These are phyloP conservation scores for Dorcoceras hygrometricum DNA, from an alignment of 257 asterid genomes.

Conservation along the genomic window DNA sequence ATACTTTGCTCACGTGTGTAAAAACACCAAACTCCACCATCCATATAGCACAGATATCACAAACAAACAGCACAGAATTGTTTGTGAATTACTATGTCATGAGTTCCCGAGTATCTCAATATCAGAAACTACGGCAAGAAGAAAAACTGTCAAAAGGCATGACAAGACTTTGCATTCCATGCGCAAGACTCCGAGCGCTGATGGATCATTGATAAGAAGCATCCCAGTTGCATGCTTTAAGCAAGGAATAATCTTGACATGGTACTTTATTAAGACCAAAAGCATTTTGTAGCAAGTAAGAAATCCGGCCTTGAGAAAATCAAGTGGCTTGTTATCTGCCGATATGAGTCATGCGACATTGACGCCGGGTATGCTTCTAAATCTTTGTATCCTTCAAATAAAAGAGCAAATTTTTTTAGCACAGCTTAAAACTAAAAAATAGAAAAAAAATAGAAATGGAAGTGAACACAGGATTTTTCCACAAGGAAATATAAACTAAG, in stretches of 20 bases:
- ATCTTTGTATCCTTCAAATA: conserved; percentile 35
- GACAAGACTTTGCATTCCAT: conserved; percentile 27
- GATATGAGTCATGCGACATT: conserved; percentile 15
- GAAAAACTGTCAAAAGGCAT: conserved; percentile 17
- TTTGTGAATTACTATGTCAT: conserved; percentile 7
- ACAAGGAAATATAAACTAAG: neutral
- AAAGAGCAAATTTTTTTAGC: conserved; percentile 20
- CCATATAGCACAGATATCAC: neutral
- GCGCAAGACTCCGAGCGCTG: conserved; percentile 27
- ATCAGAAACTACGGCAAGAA: conserved; percentile 9
- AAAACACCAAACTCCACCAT: too few relatives aligned
- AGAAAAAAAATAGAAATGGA: neutral
- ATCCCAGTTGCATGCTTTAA: conserved; percentile 26
- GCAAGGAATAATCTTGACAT: conserved; percentile 27
- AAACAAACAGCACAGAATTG: neutral
- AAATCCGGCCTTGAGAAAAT: conserved; percentile 51
- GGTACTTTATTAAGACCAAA: conserved; percentile 34
- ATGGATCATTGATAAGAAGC: conserved; percentile 29
- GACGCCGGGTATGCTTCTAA: conserved; percentile 25
- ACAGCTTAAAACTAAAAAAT: conserved; percentile 16
- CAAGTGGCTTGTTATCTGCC: conserved; percentile 28
- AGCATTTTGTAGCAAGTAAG: conserved; percentile 48
- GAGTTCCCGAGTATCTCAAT: neutral
- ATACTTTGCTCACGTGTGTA: neutral
- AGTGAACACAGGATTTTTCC: neutral